Percentiles rank a stretch among this genome's conserved stretches.
Evolutionary conservation across 78 protist genomes (phyloP).

Genomic region (Dictyostelium capitatum): DNA sequence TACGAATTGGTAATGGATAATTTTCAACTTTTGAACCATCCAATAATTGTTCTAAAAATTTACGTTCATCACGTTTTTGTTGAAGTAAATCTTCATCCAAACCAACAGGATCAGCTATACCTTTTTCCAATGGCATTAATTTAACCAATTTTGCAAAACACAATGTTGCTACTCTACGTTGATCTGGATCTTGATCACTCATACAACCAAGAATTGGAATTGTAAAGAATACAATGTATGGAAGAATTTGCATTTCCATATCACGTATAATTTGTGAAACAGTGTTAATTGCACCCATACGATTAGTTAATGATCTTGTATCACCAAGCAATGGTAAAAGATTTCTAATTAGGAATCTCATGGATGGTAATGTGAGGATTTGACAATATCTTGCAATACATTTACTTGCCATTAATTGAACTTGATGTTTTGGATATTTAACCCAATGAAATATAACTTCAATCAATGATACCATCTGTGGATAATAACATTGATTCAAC

Average conservation of each 20-base stretch:
- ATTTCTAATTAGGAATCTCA: constrained; percentile 49
- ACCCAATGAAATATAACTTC: constrained; percentile 42
- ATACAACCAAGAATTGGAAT: constrained; percentile 78
- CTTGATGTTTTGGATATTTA: constrained; percentile 23
- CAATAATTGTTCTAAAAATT: constrained; percentile 75
- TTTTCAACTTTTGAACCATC: constrained; percentile 82
- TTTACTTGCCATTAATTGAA: constrained; percentile 45
- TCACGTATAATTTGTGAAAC: constrained; percentile 45
- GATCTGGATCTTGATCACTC: constrained; percentile 72
- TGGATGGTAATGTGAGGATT: constrained; percentile 26
- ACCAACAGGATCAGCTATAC: constrained; percentile 63
- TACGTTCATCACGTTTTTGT: constrained; percentile 46
- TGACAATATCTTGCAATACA: constrained; percentile 46
- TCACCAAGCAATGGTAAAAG: constrained; percentile 65
- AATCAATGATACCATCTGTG: not conserved
- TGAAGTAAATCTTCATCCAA: constrained; percentile 14
- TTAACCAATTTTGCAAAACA: constrained; percentile 81
- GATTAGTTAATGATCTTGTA: constrained; percentile 21
- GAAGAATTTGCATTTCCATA: constrained; percentile 59
- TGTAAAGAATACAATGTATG: constrained; percentile 65
- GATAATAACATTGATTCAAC: not conserved
- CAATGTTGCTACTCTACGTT: constrained; percentile 43
- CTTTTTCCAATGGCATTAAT: constrained; percentile 84
- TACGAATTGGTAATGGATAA: constrained; percentile 80
- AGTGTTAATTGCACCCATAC: constrained; percentile 68